Conservation (phyloP, 2,329 filamentous ascomycete genomes). For the Neofusicoccum kwambonambiense region DNA sequence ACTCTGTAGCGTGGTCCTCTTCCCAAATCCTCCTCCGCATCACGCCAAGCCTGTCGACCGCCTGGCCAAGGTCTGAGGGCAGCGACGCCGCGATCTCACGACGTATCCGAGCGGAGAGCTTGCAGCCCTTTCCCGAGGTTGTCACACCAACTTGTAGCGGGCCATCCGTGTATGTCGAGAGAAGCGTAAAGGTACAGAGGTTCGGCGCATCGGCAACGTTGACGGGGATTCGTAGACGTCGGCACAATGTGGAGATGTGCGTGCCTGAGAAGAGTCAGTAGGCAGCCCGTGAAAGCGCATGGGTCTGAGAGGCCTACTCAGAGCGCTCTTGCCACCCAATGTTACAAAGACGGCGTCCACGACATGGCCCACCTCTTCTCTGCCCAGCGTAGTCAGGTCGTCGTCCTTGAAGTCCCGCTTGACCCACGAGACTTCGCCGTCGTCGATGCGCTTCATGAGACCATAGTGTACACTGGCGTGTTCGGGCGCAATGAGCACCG, state of each 20-base stretch:
- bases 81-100: slow-evolving; percentile 82
- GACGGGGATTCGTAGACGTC: slow-evolving; percentile 78
- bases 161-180: slow-evolving; percentile 86
- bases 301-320: slow-evolving; percentile 38
- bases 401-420: slow-evolving; percentile 65
- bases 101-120: slow-evolving; percentile 83
- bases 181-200: slow-evolving; percentile 84
- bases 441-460: slow-evolving; percentile 63
- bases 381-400: slow-evolving; percentile 74
- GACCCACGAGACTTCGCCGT: slow-evolving; percentile 65
- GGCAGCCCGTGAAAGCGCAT: slow-evolving; percentile 12
- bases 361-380: slow-evolving; percentile 71
- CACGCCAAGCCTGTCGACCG: slow-evolving; percentile 73
- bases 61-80: slow-evolving; percentile 70
- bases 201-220: slow-evolving; percentile 87
- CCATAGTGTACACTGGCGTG: slow-evolving; percentile 60
- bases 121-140: slow-evolving; percentile 92
- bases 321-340: slow-evolving; percentile 48
- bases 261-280: slow-evolving; percentile 45
- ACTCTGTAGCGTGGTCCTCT: slow-evolving; percentile 51
- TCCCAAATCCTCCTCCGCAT: slow-evolving; percentile 43
- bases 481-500: slow-evolving; percentile 73
- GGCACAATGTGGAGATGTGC: slow-evolving; percentile 73
- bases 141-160: slow-evolving; percentile 94
- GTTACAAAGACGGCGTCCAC: slow-evolving; percentile 95